Evolutionary conservation across 2,329 filamentous ascomycete species (phyloP).

Genomic region (Clonostachys sp.): DNA sequence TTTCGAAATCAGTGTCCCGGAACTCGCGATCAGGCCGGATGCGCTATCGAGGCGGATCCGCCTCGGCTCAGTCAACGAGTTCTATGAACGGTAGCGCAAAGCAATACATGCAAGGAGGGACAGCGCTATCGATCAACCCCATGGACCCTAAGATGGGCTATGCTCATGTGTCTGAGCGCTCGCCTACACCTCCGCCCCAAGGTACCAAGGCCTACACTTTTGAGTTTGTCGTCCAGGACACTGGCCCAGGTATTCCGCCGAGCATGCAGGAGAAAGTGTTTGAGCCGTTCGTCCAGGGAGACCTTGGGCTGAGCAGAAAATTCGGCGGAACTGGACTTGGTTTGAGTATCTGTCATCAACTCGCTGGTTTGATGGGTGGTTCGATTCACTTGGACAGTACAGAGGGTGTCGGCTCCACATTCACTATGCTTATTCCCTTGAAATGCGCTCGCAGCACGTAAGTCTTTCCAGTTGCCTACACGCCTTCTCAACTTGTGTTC

Average conservation of each 20-base stretch:
- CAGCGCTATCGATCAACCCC: slow-evolving; percentile 59
- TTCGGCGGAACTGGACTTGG: slow-evolving; percentile 86
- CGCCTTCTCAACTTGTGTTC: too few relatives aligned
- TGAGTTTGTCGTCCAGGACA: slow-evolving; percentile 86
- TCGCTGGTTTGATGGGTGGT: slow-evolving; percentile 80
- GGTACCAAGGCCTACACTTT: slow-evolving; percentile 67
- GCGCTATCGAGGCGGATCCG: slow-evolving; percentile 41
- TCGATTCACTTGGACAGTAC: slow-evolving; percentile 68
- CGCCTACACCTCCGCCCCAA: slow-evolving; percentile 54
- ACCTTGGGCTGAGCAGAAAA: slow-evolving; percentile 82
- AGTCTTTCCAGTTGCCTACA: background rate
- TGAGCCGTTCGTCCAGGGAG: slow-evolving; percentile 92
- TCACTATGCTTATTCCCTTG: slow-evolving; percentile 78
- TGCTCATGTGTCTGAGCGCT: slow-evolving; percentile 46
- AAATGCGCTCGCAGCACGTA: slow-evolving; percentile 65
- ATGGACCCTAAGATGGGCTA: slow-evolving; percentile 50
- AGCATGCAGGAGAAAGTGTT: slow-evolving; percentile 80
- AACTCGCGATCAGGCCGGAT: slow-evolving; percentile 33
- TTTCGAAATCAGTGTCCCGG: slow-evolving; percentile 46
- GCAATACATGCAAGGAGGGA: slow-evolving; percentile 27
- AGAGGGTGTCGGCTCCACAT: slow-evolving; percentile 70
- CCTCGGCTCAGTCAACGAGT: slow-evolving; percentile 43
- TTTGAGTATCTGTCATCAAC: slow-evolving; percentile 82
- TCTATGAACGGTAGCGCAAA: slow-evolving; percentile 19
- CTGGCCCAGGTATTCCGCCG: slow-evolving; percentile 78